Evolutionary conservation across 1,284 basidiomycete genomes (phyloP), one percentile per base, ranked within the genome.

Genomic region (Mrakiaceae sp.): DNA sequence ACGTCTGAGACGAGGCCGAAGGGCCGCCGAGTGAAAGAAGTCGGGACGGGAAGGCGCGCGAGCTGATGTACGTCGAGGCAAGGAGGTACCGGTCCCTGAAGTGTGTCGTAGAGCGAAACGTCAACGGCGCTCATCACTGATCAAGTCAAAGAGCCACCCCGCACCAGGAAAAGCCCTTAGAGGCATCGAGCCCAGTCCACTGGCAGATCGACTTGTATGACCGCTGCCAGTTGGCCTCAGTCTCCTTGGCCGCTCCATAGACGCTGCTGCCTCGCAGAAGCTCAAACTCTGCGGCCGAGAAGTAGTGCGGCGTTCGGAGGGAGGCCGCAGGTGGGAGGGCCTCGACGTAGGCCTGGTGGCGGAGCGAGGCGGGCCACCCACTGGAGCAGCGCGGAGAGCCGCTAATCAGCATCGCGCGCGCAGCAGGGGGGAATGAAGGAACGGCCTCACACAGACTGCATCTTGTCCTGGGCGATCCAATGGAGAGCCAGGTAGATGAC

Each of bases 41-140:
- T 2, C 84, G 83, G 0, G 90, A 93, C 0, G 90, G 89, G 72
- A 95, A 95, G 0, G 90, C 87, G 55, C 92, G 83, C 1, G 91
- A 93, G 0, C 89, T 88, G 53, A 90, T 78, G 71, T 88, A 86
- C 0, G 88, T 90, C 14, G 84, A 78, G 2, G 87, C 84, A 0
- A 82, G 80, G 4, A 87, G 77, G 71, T 88, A 93, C 14, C 76
- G 72, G 5, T 86, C 82, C 87, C 90, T 92, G 64, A 27, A 11
- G 55, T 56, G 46, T 48, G 39, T 27, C 27, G 27, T 27, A 27
- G 2, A 27, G 27, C 27, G 27, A 27, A 27, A 14, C 51, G 12
- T 48, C 16, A 58, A 46, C 50, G 8, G 5, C 51, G 58, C 39
- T 4, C 6, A 12, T 39, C 40, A 8, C n/a, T 2, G 48, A 10